Conservation (phyloP, 2,329 filamentous ascomycete species). For the Cyphellophora europaea region DNA sequence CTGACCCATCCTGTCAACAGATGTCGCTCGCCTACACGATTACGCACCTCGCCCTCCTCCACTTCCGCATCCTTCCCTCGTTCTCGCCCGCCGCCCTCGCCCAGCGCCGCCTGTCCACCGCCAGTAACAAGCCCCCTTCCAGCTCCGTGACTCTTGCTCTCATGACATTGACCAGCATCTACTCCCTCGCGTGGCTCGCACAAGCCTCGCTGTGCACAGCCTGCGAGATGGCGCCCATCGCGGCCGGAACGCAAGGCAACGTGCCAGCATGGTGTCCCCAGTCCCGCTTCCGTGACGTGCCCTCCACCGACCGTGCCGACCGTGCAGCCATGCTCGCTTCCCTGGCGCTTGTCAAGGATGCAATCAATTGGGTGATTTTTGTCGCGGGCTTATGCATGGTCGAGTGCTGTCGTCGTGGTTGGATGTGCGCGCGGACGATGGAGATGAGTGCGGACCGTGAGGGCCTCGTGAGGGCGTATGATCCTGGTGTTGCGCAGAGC, state of each 20-base stretch:
- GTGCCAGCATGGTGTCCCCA: constrained; percentile 15
- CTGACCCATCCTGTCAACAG: constrained; percentile 11
- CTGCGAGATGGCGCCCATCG: constrained; percentile 15
- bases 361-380: constrained; percentile 14
- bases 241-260: constrained; percentile 10
- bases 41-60: constrained; percentile 10
- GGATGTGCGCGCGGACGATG: constrained; percentile 3
- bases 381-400: constrained; percentile 6
- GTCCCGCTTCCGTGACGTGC: constrained; percentile 11
- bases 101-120: constrained; percentile 4
- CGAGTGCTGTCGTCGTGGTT: constrained; percentile 14
- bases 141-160: background rate
- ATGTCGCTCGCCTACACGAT: constrained; percentile 12
- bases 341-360: constrained; percentile 24
- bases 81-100: constrained; percentile 4
- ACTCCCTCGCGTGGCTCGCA: constrained; percentile 11
- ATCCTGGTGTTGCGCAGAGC: background rate
- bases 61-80: constrained; percentile 8
- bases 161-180: constrained; percentile 10
- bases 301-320: constrained; percentile 3
- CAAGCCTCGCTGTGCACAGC: constrained; percentile 13
- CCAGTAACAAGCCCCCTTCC: background rate
- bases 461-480: background rate
- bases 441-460: background rate
- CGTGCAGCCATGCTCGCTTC: constrained; percentile 45